Conservation (phyloP, 106 monocot species). For the Acorus calamus region DNA sequence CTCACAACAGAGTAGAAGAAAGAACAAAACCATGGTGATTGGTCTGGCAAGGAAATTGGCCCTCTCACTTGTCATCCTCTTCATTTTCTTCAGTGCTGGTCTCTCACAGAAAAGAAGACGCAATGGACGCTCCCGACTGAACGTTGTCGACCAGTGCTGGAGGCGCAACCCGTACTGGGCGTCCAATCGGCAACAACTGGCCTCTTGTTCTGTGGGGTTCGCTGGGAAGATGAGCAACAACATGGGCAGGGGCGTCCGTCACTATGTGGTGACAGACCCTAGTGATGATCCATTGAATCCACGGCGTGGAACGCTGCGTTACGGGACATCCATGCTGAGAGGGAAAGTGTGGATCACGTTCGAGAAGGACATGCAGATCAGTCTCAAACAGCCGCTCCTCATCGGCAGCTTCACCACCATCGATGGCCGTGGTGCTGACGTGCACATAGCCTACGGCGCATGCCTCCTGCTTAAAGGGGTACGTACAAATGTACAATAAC, state of each 20-base stretch:
- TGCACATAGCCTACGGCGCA: constrained; percentile 64
- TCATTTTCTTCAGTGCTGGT: too few relatives aligned
- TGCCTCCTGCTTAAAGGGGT: constrained; percentile 36
- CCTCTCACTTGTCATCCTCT: neutral
- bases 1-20: too few relatives aligned
- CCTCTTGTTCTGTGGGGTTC: constrained; percentile 61
- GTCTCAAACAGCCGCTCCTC: constrained; percentile 33
- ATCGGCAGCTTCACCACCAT: constrained; percentile 56
- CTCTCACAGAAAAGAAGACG: too few relatives aligned
- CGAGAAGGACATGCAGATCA: constrained; percentile 45
- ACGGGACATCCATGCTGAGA: constrained; percentile 32
- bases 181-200: constrained; percentile 38
- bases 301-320: constrained; percentile 47
- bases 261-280: constrained; percentile 54
- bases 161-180: constrained; percentile 35
- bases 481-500: constrained; percentile 9
- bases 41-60: neutral
- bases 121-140: too few relatives aligned
- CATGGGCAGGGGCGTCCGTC: constrained; percentile 20
- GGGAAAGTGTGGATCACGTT: constrained; percentile 81
- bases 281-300: constrained; percentile 49
- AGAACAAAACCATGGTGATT: too few relatives aligned
- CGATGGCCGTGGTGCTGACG: constrained; percentile 66
- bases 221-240: constrained; percentile 68
- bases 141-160: constrained; percentile 37